A percentile compares a stretch with the other conserved stretches of the same genome.
Evolutionary conservation across 2,329 filamentous ascomycete genomes (phyloP).

Genomic region (Rhytidhysteron rufulum): DNA sequence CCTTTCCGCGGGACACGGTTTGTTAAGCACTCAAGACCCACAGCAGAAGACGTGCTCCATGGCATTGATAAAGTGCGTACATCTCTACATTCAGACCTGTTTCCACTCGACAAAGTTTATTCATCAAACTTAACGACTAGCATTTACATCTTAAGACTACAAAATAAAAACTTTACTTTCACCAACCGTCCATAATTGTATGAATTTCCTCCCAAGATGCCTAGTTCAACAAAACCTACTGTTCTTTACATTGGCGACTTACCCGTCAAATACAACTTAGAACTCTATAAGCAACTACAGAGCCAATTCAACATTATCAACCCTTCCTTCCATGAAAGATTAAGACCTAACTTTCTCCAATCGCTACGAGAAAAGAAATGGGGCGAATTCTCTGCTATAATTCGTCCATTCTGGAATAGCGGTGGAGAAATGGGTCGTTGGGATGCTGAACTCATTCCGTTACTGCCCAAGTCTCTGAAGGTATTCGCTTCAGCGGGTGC

Average conservation of each 20-base stretch:
- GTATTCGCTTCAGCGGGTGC: conserved; percentile 56
- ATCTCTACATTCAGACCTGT: too few relatives aligned
- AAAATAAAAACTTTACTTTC: too few relatives aligned
- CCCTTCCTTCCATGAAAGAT: conserved; percentile 17
- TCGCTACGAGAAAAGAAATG: conserved; percentile 27
- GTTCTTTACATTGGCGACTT: conserved; percentile 36
- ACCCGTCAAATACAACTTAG: conserved; percentile 34
- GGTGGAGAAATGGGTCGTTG: conserved; percentile 59
- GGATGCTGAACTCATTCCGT: conserved; percentile 53
- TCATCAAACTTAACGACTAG: too few relatives aligned
- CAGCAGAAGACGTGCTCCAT: too few relatives aligned
- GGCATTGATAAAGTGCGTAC: too few relatives aligned
- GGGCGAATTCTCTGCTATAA: conserved; percentile 38
- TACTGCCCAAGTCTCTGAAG: conserved; percentile 49
- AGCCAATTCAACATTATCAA: conserved; percentile 20
- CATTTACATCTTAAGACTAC: too few relatives aligned
- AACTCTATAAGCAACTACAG: conserved; percentile 26
- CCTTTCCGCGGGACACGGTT: too few relatives aligned
- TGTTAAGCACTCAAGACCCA: too few relatives aligned
- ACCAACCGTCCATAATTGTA: too few relatives aligned
- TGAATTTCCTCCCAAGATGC: too few relatives aligned
- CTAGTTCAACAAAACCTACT: conserved; percentile 15
- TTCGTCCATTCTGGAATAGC: conserved; percentile 53
- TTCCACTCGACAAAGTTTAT: too few relatives aligned
- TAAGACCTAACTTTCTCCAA: conserved; percentile 27